Base-by-base conservation (phyloP, 176 grass and related monocot genomes). In the Lolium perenne region DNA sequence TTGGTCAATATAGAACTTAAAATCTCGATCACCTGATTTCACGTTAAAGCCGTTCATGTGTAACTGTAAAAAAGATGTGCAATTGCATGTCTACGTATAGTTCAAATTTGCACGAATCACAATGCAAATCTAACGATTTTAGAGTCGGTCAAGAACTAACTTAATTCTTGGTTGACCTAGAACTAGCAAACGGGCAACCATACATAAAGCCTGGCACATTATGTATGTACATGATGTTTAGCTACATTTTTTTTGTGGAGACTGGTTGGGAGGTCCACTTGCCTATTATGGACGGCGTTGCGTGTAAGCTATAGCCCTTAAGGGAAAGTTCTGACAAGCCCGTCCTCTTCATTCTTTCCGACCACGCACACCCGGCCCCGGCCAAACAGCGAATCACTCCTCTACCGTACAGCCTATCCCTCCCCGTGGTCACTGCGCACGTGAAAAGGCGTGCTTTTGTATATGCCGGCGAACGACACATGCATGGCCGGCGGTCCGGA, bases 331-430 rank as follows among this genome's bases (percentile, higher is more conserved):
- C 40, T 84, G 53, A 77, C 78, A 77, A 83, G 6, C 20, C 81
- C 41, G 80, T 84, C 86, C 10, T 92, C 75, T 86, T 94, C 79
- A 59, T 84, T 46, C 82, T 86, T 90, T 91, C 91, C 87, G 82
- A 86, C 89, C 89, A 73, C 62, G 62, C 35, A 53, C 22, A 46
- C 18, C 6, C 63, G 7, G 40, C 40, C 64, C 64, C 41, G 16
- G 35, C 66, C 66, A 9, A 10, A 38, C 11, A 74, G 12, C n/a
- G 21, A 74, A 74, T 74, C 13, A 51, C 23, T 47, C 8, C 1
- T 55, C 54, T 2, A 75, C 13, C 75, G 23, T 53, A 50, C 72
- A 2, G 18, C 29, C 71, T 32, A 62, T 78, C 68, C 82, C 75
- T 85, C 47, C 68, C 58, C 92, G 26, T 88, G 82, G 20, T 21